A percentile compares a stretch with the other conserved stretches of the same genome.
Evolutionary conservation across 495 filamentous ascomycete species (phyloP).

Genomic region (Talaromyces stipitatus): DNA sequence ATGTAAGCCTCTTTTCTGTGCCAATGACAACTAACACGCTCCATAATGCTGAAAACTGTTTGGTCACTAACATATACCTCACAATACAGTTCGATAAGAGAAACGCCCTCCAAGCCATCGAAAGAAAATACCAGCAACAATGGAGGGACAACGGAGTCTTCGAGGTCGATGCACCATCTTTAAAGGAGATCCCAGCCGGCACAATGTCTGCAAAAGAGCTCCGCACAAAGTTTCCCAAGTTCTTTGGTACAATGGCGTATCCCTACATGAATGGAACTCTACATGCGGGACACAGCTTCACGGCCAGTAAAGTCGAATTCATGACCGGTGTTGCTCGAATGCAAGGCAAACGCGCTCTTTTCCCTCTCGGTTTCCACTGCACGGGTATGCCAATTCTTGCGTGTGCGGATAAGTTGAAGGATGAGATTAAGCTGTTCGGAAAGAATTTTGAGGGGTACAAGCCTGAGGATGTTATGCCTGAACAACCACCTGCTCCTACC

Average conservation of each 20-base stretch:
- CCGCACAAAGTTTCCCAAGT: slow-evolving; percentile 78
- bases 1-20: slow-evolving; percentile 39
- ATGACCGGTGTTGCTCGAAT: slow-evolving; percentile 74
- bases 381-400: slow-evolving; percentile 98
- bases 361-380: slow-evolving; percentile 90
- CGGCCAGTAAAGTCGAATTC: slow-evolving; percentile 86
- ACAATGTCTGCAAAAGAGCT: slow-evolving; percentile 63
- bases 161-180: slow-evolving; percentile 74
- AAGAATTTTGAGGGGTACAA: slow-evolving; percentile 72
- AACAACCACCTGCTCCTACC: slow-evolving; percentile 36
- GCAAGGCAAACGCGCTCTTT: slow-evolving; percentile 80
- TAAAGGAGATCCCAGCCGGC: slow-evolving; percentile 62
- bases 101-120: slow-evolving; percentile 50
- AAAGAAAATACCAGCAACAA: slow-evolving; percentile 85
- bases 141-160: slow-evolving; percentile 78
- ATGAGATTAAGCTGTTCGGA: slow-evolving; percentile 87
- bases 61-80: background rate
- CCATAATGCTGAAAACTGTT: slow-evolving; percentile 14
- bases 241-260: slow-evolving; percentile 89
- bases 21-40: no score
- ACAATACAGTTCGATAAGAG: slow-evolving; percentile 74
- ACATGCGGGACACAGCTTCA: slow-evolving; percentile 88
- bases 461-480: slow-evolving; percentile 47
- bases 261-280: slow-evolving; percentile 96
- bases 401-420: slow-evolving; percentile 85